phyloP scores from a whole-genome alignment of 768 basidiomycete genomes.

The Mycena olivaceomarginata region DNA sequence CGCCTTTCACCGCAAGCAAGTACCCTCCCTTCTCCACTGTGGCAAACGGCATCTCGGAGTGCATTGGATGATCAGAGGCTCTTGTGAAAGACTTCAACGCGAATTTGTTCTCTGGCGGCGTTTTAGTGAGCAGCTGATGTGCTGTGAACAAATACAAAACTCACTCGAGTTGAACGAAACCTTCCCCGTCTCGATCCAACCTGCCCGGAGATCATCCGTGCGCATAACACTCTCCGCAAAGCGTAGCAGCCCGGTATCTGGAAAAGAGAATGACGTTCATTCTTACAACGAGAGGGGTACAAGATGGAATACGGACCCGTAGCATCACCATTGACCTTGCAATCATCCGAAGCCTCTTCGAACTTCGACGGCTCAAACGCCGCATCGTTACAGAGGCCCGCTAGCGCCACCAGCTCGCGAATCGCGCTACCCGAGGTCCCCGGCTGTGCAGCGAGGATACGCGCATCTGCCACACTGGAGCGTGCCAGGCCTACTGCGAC shows the following conservation, averaged over 20 bases:
- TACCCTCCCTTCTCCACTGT: slow-evolving; percentile 47
- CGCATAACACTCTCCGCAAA: slow-evolving; percentile 62
- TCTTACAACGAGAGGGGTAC: neutral
- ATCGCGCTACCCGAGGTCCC: slow-evolving; percentile 46
- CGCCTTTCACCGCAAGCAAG: slow-evolving; percentile 65
- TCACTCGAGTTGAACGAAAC: slow-evolving; percentile 63
- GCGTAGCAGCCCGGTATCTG: slow-evolving; percentile 73
- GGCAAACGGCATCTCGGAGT: neutral
- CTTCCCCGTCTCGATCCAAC: slow-evolving; percentile 60
- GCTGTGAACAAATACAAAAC: neutral
- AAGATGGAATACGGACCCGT: slow-evolving; percentile 59
- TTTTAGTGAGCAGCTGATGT: slow-evolving; percentile 27
- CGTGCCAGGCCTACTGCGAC: slow-evolving; percentile 60
- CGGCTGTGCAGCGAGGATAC: slow-evolving; percentile 25
- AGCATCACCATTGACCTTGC: slow-evolving; percentile 70
- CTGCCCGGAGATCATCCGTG: slow-evolving; percentile 50
- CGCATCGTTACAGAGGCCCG: slow-evolving; percentile 72
- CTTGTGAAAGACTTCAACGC: slow-evolving; percentile 66
- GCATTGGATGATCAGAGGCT: neutral
- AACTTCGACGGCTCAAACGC: slow-evolving; percentile 57
- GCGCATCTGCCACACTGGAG: slow-evolving; percentile 48
- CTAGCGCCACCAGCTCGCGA: slow-evolving; percentile 60
- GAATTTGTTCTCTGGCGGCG: slow-evolving; percentile 66
- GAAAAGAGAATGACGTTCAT: neutral
- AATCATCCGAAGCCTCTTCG: slow-evolving; percentile 50